Conservation (phyloP, 2,329 filamentous ascomycete species). For the Claviceps monticola region DNA sequence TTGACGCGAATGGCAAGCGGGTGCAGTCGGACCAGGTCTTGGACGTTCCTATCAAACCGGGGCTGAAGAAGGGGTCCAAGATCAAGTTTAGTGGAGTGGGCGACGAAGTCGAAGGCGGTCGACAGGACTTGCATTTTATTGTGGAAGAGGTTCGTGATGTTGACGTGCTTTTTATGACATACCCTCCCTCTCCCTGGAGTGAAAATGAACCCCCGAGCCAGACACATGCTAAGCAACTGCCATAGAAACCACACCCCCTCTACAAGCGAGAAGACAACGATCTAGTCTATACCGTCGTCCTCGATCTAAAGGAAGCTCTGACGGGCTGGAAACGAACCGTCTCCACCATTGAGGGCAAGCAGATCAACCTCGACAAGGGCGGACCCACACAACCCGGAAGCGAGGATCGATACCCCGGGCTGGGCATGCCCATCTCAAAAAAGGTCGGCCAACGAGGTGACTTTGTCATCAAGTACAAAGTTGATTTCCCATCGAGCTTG, state of each 20-base stretch:
- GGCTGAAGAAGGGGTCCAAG: constrained; percentile 92
- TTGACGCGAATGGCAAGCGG: constrained; percentile 73
- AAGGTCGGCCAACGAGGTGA: constrained; percentile 74
- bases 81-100: constrained; percentile 98
- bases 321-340: constrained; percentile 91
- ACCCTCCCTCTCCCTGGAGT: too few species aligned
- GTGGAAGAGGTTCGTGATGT: constrained; percentile 65
- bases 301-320: constrained; percentile 84
- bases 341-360: constrained; percentile 82
- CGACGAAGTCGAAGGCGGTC: constrained; percentile 90
- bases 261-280: constrained; percentile 85
- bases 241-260: constrained; percentile 70
- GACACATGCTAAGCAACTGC: constrained; percentile 7
- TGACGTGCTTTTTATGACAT: not conserved
- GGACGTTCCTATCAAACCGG: constrained; percentile 89
- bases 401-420: constrained; percentile 64
- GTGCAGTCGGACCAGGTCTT: constrained; percentile 79
- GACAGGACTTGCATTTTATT: constrained; percentile 90
- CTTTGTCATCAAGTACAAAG: constrained; percentile 79
- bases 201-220: too few species aligned
- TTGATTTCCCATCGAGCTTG: constrained; percentile 75
- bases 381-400: constrained; percentile 79
- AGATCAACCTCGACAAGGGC: constrained; percentile 62
- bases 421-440: constrained; percentile 94
- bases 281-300: constrained; percentile 60